phyloP scores from a whole-genome alignment of 2,329 filamentous ascomycete genomes.

The Cladophialophora yegresii region DNA sequence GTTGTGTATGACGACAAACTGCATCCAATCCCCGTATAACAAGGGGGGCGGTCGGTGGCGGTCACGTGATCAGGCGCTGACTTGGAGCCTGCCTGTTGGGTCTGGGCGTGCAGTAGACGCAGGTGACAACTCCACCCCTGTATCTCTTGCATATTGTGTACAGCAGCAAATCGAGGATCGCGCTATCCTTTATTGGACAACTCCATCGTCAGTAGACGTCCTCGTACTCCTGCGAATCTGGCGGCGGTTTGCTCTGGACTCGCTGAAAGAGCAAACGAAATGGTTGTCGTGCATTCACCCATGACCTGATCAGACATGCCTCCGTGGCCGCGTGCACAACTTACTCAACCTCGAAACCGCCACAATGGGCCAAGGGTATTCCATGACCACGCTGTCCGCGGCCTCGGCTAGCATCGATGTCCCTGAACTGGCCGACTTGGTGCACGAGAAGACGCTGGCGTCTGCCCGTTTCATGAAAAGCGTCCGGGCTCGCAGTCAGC shows the following conservation, averaged over 20 bases:
- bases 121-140: neutral
- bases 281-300: neutral
- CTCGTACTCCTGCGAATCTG: neutral
- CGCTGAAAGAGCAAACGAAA: neutral
- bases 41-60: neutral
- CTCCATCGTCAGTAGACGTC: neutral
- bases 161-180: neutral
- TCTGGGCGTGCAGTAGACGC: neutral
- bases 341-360: constrained; percentile 1
- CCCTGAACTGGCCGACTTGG: constrained; percentile 83
- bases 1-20: constrained; percentile 7
- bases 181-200: neutral
- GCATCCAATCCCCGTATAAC: constrained; percentile 1
- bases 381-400: constrained; percentile 84
- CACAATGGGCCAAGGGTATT: constrained; percentile 94
- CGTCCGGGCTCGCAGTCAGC: constrained; percentile 82
- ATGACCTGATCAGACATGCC: neutral
- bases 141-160: neutral
- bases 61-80: neutral
- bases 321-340: neutral
- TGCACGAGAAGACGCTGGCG: constrained; percentile 89
- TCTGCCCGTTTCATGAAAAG: constrained; percentile 96
- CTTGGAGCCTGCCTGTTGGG: neutral
- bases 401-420: constrained; percentile 93
- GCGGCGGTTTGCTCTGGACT: neutral